phyloP scores from a whole-genome alignment of 352 stramenopile genomes.

The Globisporangium iwayamae region DNA sequence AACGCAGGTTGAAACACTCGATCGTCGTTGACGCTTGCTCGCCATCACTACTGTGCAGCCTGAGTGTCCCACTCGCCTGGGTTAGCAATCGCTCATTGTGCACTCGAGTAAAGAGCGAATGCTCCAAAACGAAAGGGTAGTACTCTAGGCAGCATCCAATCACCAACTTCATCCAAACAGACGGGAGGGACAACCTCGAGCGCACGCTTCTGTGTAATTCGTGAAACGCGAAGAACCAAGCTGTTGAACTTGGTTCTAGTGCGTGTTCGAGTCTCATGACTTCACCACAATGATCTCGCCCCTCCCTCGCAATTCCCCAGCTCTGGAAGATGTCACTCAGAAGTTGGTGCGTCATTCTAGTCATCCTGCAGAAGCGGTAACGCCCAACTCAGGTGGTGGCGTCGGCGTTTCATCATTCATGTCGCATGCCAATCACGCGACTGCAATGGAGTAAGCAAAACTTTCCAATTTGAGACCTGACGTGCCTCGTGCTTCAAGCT shows the following conservation, averaged over 20 bases:
- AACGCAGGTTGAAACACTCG: too few species aligned
- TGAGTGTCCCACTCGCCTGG: not conserved
- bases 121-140: not conserved
- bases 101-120: not conserved
- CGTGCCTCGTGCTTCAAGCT: not conserved
- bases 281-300: not conserved
- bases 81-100: not conserved
- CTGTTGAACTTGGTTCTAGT: too few species aligned
- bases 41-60: too few species aligned
- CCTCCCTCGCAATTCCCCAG: not conserved
- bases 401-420: not conserved
- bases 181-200: not conserved
- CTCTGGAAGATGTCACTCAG: not conserved
- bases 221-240: too few species aligned
- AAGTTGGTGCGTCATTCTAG: not conserved
- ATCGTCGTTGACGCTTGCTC: too few species aligned
- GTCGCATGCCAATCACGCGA: slow-evolving; percentile 1
- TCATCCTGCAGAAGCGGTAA: not conserved
- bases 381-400: not conserved
- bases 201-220: not conserved
- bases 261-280: not conserved
- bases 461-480: not conserved
- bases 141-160: slow-evolving; percentile 5
- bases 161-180: slow-evolving; percentile 12
- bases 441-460: not conserved